Evolutionary conservation across 1,139 yeast species (phyloP).

Genomic region (Protomyces pachydermus): DNA sequence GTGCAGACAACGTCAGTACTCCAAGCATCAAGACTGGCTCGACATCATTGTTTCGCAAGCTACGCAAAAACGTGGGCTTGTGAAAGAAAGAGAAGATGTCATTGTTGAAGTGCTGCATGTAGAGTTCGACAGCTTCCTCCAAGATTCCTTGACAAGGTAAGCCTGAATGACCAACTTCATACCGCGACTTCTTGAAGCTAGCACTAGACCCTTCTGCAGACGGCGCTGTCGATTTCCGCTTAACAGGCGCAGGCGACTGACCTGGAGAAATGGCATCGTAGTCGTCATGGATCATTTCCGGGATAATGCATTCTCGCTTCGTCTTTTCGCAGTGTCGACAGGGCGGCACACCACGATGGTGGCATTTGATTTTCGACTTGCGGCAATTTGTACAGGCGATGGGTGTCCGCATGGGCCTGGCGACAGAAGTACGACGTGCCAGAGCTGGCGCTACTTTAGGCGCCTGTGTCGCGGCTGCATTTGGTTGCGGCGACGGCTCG

Average conservation of each 20-base stretch:
- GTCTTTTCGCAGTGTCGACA: constrained; percentile 24
- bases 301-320: constrained; percentile 17
- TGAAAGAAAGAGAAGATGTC: constrained; percentile 22
- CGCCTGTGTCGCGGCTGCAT: not conserved
- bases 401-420: constrained; percentile 15
- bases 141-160: constrained; percentile 15
- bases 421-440: not conserved
- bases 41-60: constrained; percentile 10
- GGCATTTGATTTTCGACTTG: constrained; percentile 20
- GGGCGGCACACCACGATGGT: constrained; percentile 20
- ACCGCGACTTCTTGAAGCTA: constrained; percentile 15
- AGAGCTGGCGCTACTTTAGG: not conserved
- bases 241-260: constrained; percentile 9
- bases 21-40: constrained; percentile 21
- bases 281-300: constrained; percentile 12
- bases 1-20: constrained; percentile 19
- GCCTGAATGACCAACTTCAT: constrained; percentile 9
- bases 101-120: constrained; percentile 15
- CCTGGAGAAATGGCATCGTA: not conserved
- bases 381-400: constrained; percentile 23
- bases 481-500: not conserved
- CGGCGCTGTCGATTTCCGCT: constrained; percentile 12
- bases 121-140: constrained; percentile 18
- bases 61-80: constrained; percentile 17
- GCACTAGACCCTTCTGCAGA: constrained; percentile 5